phyloP scores from a whole-genome alignment of 345 rosid species.

The Sisymbrium irio region DNA sequence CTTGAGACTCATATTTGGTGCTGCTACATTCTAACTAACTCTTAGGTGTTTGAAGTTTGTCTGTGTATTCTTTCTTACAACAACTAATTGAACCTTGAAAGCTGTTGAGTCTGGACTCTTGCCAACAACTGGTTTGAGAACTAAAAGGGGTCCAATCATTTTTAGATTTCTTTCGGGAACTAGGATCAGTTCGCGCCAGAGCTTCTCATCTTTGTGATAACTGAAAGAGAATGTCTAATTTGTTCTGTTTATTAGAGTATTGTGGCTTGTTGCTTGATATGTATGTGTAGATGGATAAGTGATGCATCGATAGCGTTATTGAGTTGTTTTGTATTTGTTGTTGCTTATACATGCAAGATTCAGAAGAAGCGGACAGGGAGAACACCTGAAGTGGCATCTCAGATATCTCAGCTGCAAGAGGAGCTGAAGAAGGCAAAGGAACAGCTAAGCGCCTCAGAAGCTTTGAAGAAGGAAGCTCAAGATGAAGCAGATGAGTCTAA shows the following conservation, averaged over 20 bases:
- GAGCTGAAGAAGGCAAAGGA: constrained; percentile 81
- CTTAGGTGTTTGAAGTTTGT: neutral
- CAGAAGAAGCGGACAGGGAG: constrained; percentile 61
- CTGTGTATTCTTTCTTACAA: neutral
- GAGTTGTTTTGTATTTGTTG: neutral
- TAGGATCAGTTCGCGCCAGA: too few relatives aligned
- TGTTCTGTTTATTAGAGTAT: neutral
- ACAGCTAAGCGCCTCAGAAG: constrained; percentile 66
- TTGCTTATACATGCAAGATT: constrained; percentile 26
- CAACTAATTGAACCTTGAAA: neutral
- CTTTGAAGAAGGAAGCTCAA: constrained; percentile 62
- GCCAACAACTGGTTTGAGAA: neutral
- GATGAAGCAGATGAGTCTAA: constrained; percentile 79
- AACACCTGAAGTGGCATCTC: constrained; percentile 62
- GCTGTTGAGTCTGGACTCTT: neutral
- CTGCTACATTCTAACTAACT: neutral
- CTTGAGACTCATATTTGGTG: neutral
- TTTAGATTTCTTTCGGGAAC: too few relatives aligned
- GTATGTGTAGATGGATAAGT: neutral
- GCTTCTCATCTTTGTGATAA: neutral
- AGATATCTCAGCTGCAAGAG: constrained; percentile 71
- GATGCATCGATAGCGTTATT: neutral
- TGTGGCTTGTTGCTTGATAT: neutral
- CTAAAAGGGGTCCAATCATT: too few relatives aligned
- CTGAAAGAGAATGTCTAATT: neutral